Evolutionary conservation across 169 alveolate genomes (phyloP), one percentile per base, ranked within the genome.

Genomic region (Amoebophrya sp.): DNA sequence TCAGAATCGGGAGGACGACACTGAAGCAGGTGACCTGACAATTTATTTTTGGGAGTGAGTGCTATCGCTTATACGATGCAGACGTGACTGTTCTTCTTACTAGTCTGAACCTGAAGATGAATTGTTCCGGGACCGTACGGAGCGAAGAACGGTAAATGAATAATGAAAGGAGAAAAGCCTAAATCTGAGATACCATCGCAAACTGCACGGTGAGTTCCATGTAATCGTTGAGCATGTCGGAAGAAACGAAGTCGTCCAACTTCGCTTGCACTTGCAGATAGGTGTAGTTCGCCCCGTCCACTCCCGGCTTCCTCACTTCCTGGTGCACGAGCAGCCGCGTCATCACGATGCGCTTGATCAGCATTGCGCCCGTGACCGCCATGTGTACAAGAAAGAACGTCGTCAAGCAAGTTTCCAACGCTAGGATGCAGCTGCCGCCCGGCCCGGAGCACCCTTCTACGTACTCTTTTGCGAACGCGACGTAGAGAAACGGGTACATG

Each of bases 361-460:
- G 18, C 66, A 47, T 12, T 7, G 66, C 66, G 18, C 7, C 7
- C 18, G 66, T 47, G 7, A 47, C 66, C 33, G 39, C 89, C 33
- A 33, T 18, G 23, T 77, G 89, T 10, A 77, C 89, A 29, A 77
- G 33, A 23, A 77, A 77, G 35, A 77, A 77, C 33, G 39, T 33
- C 89, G 89, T 33, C 18, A 77, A 7, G 23, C 39, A 32, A 3
- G 33, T 77, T 33, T 77, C 40, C 39, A 77, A 23, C 14, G 33
- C 89, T 7, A 33, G 35, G 10, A 77, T 77, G 23, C 89, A 77
- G 18, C 89, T 33, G 3, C 40, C 39, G 40, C 39, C 39, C 10
- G 39, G 89, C 10, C 89, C 89, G 14, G 89, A 33, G 89, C 89
- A 77, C 89, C 89, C 89, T 12, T 77, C 89, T 33, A 77, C 35